Evolutionary conservation across 352 stramenopile genomes (phyloP), one percentile per base, ranked within the genome.

Genomic region (Pythium dissotocum): DNA sequence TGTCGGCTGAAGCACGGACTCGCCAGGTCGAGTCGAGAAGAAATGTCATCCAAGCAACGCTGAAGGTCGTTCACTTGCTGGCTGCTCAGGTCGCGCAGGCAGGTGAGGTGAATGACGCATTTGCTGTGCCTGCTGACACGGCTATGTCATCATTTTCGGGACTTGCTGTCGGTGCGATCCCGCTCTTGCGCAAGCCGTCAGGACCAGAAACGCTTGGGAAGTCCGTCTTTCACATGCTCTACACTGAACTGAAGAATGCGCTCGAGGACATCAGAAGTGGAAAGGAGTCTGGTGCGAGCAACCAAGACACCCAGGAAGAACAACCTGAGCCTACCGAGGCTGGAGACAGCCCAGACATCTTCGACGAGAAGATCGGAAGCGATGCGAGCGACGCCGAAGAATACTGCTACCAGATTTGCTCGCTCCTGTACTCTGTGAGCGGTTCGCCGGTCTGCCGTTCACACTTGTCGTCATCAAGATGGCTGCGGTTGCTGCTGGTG

Each of bases 141-240:
- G 76, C 77, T 0, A 28, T 72, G 28, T 69, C 72, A 14, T 79
- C 75, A 8, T 70, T 78, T 33, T 78, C 51, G 35, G 68, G 77
- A 32, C 75, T 87, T 16, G 78, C 73, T 58, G 69, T 93, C 30
- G 79, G 85, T 28, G 77, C 84, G 1, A 95, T 96, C 61, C 88
- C 88, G 12, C 65, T 96, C 24, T 65, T 93, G 46, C 79, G 88
- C 1, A 95, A 96, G 53, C 89, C 89, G 10, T 95, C 87, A 24
- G 89, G 89, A 0, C 88, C 87, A 4, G 89, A 95, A 69, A 97
- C 89, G 30, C 75, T 97, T 1, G 88, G 89, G 18, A 96, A 97
- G 63, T 96, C 88, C 8, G 89, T 97, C 5, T 97, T 97, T 38
- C 85, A 96, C 63, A 97, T 97, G 89, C 65, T 97, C 42, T 97